Base-by-base conservation (phyloP, 2,329 filamentous ascomycete genomes). In the Fusarium tupiense region DNA sequence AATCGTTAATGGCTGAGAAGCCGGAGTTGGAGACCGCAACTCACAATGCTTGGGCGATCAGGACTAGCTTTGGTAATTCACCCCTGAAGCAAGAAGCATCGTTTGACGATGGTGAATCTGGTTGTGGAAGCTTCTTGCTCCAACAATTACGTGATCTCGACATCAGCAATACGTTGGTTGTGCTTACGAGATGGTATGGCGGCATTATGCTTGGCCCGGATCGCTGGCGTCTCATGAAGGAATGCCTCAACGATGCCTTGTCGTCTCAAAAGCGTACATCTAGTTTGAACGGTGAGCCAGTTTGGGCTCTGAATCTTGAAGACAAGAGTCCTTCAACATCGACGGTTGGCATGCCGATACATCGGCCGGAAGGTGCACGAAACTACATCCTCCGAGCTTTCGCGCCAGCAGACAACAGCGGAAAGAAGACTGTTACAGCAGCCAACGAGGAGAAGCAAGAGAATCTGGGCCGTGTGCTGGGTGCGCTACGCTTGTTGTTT, bases 401-500 rank as follows among this genome's bases (percentile, higher is more conserved):
- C 80, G 86, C 86, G 11, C 84, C 85, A 12, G 84, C 50, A 17
- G 77, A 70, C 4, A 64, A 69, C 7, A 70, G 59, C 5, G 64
- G 64, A 17, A 77, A 77, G 60, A 78, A 76, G 81, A 88, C 88
- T 6, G 81, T 82, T 8, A 85, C 87, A 57, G 85, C 85, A 16
- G 75, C 88, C 17, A 87, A 89, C 24, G 84, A 86, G 3, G 90
- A 94, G 78, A 94, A 90, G 76, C 90, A 92, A 76, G 86, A 88
- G 64, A 95, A 94, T 76, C 83, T 96, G 3, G 90, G 90, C 0
- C 83, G 92, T 64, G 81, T 97, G 7, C 85, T 97, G 0, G 91
- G 90, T 8, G 91, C 93, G 1, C 84, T 97, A 64, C 89, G 95
- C 70, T 80, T 94, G 26, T 81, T 97, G 3, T 95, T 91, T 77